These are phyloP conservation scores for Brassica carinata DNA, from an alignment of 345 rosid genomes.

Conservation along the genomic window DNA sequence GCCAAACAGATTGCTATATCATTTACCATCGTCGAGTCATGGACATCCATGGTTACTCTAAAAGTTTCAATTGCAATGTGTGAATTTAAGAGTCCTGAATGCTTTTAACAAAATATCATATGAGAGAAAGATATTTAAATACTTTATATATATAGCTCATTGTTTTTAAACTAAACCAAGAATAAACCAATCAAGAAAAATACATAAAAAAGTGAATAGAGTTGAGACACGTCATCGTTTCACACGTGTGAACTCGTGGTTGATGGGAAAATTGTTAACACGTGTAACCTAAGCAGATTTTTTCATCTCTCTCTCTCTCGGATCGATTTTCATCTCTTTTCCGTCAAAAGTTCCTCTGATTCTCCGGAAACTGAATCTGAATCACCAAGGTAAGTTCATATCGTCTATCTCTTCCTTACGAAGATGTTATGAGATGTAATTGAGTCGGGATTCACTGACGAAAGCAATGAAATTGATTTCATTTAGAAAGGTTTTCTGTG, in stretches of 20 bases:
- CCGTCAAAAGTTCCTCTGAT: background rate
- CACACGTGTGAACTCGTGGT: slow-evolving; percentile 13
- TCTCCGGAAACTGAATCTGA: slow-evolving; percentile 21
- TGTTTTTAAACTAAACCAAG: no score
- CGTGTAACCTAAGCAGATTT: slow-evolving; percentile 4
- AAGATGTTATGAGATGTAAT: background rate
- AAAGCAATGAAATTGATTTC: slow-evolving; percentile 1
- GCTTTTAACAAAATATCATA: background rate
- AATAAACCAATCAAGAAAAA: background rate
- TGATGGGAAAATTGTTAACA: slow-evolving; percentile 15
- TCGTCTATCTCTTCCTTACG: slow-evolving; percentile 9
- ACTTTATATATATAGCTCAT: no score
- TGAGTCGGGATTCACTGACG: background rate
- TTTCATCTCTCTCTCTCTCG: background rate
- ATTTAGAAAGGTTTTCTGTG: background rate
- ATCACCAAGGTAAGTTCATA: slow-evolving; percentile 4
- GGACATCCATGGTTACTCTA: background rate
- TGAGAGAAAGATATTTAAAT: no score
- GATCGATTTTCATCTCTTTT: slow-evolving; percentile 4
- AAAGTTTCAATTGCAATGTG: background rate
- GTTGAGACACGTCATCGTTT: slow-evolving; percentile 32
- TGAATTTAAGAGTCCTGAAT: background rate
- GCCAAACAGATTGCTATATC: background rate
- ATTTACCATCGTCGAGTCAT: background rate
- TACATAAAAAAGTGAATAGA: slow-evolving; percentile 1